Percentiles rank a stretch among this genome's conserved stretches.
phyloP scores from a whole-genome alignment of 192 early-diverging fungal genomes.

The Umbelopsis vinacea region DNA sequence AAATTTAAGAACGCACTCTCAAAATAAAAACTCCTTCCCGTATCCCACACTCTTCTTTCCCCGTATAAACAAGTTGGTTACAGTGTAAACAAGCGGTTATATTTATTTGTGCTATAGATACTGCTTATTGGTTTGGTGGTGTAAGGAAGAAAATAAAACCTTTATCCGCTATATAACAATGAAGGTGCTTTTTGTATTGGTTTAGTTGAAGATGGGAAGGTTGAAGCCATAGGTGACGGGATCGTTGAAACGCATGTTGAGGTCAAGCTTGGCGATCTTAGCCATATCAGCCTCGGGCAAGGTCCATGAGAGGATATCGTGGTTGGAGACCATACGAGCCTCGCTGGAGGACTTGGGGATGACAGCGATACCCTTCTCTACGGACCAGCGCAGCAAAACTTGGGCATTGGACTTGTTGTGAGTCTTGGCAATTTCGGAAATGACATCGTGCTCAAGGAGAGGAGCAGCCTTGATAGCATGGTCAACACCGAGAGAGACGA shows the following conservation, averaged over 20 bases:
- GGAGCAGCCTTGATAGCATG: conserved; percentile 41
- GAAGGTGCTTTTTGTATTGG: background rate
- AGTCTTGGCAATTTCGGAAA: conserved; percentile 58
- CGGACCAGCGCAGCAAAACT: conserved; percentile 63
- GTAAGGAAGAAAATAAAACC: background rate
- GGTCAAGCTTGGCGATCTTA: conserved; percentile 39
- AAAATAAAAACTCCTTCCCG: background rate
- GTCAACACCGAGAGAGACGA: conserved; percentile 32
- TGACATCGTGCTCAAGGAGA: conserved; percentile 50
- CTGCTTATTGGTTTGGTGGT: background rate
- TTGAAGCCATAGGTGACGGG: conserved; percentile 25
- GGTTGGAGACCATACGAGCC: conserved; percentile 60
- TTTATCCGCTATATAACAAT: conserved; percentile 11
- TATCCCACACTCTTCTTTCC: background rate
- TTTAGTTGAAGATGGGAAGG: conserved; percentile 32
- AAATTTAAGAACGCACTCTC: background rate
- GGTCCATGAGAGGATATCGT: conserved; percentile 51
- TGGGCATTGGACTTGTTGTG: conserved; percentile 63
- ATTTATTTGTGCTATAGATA: background rate
- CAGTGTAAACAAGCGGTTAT: background rate
- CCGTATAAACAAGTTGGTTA: background rate
- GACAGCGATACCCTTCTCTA: conserved; percentile 65
- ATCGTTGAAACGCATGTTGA: conserved; percentile 31
- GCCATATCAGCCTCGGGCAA: conserved; percentile 51
- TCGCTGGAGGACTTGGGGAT: conserved; percentile 70